These are phyloP conservation scores for Tubosaeta brunneosetosa DNA, from an alignment of 768 basidiomycete species.

Conservation along the genomic window DNA sequence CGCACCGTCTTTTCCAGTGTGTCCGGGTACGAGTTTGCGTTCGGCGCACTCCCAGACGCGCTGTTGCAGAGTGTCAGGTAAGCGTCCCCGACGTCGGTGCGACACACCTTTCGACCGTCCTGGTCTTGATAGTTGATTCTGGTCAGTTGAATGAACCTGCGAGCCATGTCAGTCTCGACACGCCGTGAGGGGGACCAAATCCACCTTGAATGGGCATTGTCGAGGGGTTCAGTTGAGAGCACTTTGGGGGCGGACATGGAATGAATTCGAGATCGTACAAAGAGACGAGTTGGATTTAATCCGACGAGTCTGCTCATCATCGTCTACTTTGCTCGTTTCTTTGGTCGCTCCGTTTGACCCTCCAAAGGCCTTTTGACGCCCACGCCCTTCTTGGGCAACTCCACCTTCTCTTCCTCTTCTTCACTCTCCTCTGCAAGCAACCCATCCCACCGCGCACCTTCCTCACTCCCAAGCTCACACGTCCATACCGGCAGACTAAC, in stretches of 20 bases:
- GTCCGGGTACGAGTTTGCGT: constrained; percentile 74
- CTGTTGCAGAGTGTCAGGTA: constrained; percentile 33
- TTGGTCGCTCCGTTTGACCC: constrained; percentile 11
- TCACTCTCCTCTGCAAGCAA: constrained; percentile 15
- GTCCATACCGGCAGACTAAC: constrained; percentile 89
- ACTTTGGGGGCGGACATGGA: constrained; percentile 45
- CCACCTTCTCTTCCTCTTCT: not conserved
- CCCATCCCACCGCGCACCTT: constrained; percentile 30
- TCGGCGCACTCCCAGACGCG: constrained; percentile 89
- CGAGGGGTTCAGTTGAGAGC: constrained; percentile 47
- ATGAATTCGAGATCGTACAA: not conserved
- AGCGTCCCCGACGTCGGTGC: not conserved
- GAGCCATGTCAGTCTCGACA: not conserved
- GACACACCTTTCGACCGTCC: constrained; percentile 62
- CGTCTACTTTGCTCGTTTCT: constrained; percentile 8
- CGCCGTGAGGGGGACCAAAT: constrained; percentile 3
- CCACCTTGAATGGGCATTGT: constrained; percentile 56
- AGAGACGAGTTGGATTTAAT: not conserved
- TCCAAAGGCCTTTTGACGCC: constrained; percentile 11
- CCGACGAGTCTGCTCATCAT: constrained; percentile 5
- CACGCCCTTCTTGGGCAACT: not conserved
- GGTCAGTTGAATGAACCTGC: constrained; percentile 81
- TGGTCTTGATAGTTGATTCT: constrained; percentile 78
- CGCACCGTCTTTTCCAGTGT: constrained; percentile 77
- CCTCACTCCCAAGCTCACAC: constrained; percentile 57